Evolutionary conservation across 2,329 filamentous ascomycete genomes (phyloP), one percentile per base, ranked within the genome.

Genomic region (Claviceps digitariae): DNA sequence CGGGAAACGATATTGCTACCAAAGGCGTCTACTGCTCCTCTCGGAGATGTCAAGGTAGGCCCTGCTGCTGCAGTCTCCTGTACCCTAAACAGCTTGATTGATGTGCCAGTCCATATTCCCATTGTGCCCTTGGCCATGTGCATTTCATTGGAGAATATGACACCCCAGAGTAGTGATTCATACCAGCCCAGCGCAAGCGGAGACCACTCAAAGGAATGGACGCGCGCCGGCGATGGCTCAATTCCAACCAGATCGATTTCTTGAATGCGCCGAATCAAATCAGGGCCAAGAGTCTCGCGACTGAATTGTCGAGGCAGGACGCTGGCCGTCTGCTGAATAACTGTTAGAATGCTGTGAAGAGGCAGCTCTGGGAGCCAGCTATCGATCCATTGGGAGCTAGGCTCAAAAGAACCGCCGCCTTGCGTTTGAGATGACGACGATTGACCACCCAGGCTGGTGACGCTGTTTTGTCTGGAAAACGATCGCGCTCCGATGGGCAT

Each of bases 151-250:
- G 86, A 83, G 66, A 96, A 97, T 52, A 96, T 82, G 61, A 96
- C 87, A 17, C 89, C 84, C 93, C 93, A 98, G 10, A 98, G 75
- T 13, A 97, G 75, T 5, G 88, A 91, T 68, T 96, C 89, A 67
- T 97, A 96, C 93, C 93, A 97, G 49, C 90, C 91, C 50, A 97
- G 75, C 0, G 88, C 86, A 36, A 95, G 74, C 0, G 87, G 84
- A 3, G 90, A 91, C 91, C 91, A 97, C 69, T 95, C 89, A 63
- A 97, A 97, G 15, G 88, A 84, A 64, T 96, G 90, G 17, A 93
- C 84, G 34, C 86, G 79, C 51, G 88, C 77, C 0, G 85, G 76
- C 1, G 82, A 82, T 1, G 86, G 79, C 47, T 95, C 89, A 40
- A 95, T 81, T 9, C 82, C 84, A 10, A 82, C 77, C 45, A 94